Evolutionary conservation across 805 yeast species (phyloP).

Genomic region (Nakazawaea sp.): DNA sequence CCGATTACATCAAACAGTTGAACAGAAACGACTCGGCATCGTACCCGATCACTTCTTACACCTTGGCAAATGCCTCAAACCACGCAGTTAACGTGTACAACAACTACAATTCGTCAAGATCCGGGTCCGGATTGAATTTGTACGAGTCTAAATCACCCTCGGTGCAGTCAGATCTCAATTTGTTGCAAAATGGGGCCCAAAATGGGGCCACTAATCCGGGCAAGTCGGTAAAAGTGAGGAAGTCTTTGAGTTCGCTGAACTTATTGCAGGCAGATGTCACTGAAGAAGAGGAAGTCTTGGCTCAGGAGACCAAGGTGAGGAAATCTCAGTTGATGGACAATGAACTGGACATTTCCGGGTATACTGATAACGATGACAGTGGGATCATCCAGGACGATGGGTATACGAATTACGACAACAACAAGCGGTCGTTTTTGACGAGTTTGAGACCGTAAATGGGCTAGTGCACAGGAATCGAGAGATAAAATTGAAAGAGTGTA

Average conservation of each 20-base stretch:
- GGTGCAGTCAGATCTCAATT: not conserved
- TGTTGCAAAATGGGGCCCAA: no score
- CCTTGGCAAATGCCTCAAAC: slow-evolving; percentile 19
- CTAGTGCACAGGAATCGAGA: no score
- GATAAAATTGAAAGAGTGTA: no score
- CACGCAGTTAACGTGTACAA: slow-evolving; percentile 21
- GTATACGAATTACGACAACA: slow-evolving; percentile 36
- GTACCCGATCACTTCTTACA: slow-evolving; percentile 22
- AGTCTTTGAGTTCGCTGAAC: not conserved
- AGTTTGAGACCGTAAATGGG: slow-evolving; percentile 35
- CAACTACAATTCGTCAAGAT: slow-evolving; percentile 14
- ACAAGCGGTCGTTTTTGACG: slow-evolving; percentile 32
- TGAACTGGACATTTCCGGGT: not conserved
- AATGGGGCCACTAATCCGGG: not conserved
- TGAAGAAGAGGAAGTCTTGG: not conserved
- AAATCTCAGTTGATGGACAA: not conserved
- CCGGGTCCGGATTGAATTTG: slow-evolving; percentile 16
- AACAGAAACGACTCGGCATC: slow-evolving; percentile 24
- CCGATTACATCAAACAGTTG: slow-evolving; percentile 21
- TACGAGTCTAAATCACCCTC: not conserved
- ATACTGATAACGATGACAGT: slow-evolving; percentile 1
- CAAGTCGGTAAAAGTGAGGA: not conserved
- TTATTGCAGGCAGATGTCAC: not conserved
- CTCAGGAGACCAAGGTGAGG: not conserved
- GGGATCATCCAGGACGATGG: slow-evolving; percentile 20